Percentiles rank a stretch among this genome's conserved stretches.
These are phyloP conservation scores for Geopyxis carbonaria DNA, from an alignment of 495 filamentous ascomycete genomes.

Conservation along the genomic window DNA sequence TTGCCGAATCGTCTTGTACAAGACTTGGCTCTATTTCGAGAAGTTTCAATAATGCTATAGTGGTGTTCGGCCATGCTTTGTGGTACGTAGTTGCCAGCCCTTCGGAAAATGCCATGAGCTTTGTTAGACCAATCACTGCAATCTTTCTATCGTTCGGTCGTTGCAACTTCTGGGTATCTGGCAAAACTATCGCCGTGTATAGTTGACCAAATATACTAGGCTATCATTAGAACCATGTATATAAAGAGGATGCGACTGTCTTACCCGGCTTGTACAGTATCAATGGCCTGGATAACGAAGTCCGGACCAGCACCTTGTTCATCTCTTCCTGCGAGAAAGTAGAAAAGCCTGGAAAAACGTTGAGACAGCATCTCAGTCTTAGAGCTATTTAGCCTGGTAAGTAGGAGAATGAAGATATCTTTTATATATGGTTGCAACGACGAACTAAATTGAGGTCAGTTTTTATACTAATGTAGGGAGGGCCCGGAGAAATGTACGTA, in stretches of 20 bases:
- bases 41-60: constrained; percentile 68
- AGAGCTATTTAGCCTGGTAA: constrained; percentile 58
- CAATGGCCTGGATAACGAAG: constrained; percentile 65
- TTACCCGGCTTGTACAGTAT: constrained; percentile 62
- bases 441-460: constrained; percentile 29
- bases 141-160: constrained; percentile 81
- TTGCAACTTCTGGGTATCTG: constrained; percentile 70
- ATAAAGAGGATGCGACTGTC: too few species aligned
- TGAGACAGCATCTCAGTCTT: constrained; percentile 65
- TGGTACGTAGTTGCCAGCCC: constrained; percentile 53
- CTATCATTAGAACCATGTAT: constrained; percentile 28
- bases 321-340: constrained; percentile 63
- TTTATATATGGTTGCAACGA: constrained; percentile 59
- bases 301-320: constrained; percentile 81
- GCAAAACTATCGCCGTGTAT: constrained; percentile 70
- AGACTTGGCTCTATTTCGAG: constrained; percentile 72
- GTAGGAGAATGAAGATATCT: constrained; percentile 61
- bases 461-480: background rate
- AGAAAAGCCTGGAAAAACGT: constrained; percentile 79
- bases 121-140: constrained; percentile 79
- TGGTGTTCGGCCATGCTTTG: constrained; percentile 80
- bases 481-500: constrained; percentile 33
- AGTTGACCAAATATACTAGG: constrained; percentile 68
- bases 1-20: constrained; percentile 53
- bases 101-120: constrained; percentile 65